A percentile compares a stretch with the other conserved stretches of the same genome.
These are phyloP conservation scores for Geoglossum cookeanum DNA, from an alignment of 2,329 filamentous ascomycete genomes.

Conservation along the genomic window DNA sequence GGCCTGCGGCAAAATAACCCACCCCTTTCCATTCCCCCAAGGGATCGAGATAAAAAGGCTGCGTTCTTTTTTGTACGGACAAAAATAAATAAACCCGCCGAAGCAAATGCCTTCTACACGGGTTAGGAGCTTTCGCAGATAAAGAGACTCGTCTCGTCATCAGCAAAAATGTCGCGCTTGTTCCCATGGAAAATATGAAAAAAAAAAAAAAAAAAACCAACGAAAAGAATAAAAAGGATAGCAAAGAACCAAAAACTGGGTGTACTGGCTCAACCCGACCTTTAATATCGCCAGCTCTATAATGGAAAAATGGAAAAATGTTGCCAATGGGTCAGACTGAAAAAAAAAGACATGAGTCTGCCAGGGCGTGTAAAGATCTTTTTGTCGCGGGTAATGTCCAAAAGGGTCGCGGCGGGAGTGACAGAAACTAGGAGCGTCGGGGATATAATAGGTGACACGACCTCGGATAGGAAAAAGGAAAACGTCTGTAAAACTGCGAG, in stretches of 20 bases:
- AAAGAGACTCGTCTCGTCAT: constrained; percentile 2
- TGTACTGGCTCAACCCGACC: background rate
- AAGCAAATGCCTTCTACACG: background rate
- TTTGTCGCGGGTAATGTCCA: background rate
- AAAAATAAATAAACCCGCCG: background rate
- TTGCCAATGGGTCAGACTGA: background rate
- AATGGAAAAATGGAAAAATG: background rate
- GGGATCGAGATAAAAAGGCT: background rate
- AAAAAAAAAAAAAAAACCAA: background rate
- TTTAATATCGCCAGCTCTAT: background rate
- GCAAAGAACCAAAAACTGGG: background rate
- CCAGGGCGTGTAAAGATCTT: background rate
- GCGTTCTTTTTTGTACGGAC: background rate
- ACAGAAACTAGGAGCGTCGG: background rate
- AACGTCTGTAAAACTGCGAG: background rate
- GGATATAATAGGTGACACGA: background rate
- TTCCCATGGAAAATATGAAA: background rate
- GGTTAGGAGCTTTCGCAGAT: background rate
- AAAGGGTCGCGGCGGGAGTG: background rate
- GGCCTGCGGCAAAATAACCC: background rate
- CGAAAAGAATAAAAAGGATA: background rate
- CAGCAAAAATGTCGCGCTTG: background rate
- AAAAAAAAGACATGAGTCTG: background rate
- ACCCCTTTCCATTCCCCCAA: no score
- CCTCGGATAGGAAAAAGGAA: background rate